Conservation (phyloP, 2,329 filamentous ascomycete genomes). For the Pyrenochaeta sp. region DNA sequence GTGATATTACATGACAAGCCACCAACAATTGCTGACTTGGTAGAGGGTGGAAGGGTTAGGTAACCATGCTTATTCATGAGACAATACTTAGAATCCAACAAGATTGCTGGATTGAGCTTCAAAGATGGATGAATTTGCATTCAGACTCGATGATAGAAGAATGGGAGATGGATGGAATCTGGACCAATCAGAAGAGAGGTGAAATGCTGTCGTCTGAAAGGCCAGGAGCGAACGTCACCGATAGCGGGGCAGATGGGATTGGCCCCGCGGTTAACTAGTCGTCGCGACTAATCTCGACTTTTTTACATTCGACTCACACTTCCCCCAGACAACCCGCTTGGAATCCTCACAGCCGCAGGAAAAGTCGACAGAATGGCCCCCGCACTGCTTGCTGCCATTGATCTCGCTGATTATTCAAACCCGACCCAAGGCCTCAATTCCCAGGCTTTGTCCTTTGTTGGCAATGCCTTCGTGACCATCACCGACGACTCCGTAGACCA, state of each 20-base stretch:
- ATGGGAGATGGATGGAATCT: too few species aligned
- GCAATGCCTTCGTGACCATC: constrained; percentile 63
- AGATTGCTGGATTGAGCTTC: too few species aligned
- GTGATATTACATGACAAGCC: too few species aligned
- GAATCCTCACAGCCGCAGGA: neutral
- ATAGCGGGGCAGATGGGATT: constrained; percentile 16
- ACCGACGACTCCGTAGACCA: constrained; percentile 57
- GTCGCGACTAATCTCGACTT: constrained; percentile 1
- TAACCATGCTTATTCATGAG: too few species aligned
- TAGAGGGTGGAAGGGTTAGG: too few species aligned
- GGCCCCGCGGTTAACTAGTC: constrained; percentile 19
- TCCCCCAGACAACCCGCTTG: constrained; percentile 1
- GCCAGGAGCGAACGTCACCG: constrained; percentile 11
- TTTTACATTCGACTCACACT: constrained; percentile 14
- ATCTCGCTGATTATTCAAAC: constrained; percentile 53
- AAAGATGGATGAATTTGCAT: too few species aligned
- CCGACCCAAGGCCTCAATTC: constrained; percentile 59
- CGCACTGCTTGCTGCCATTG: constrained; percentile 58
- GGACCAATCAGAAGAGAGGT: too few species aligned
- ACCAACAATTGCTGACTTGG: too few species aligned
- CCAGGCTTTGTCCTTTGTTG: constrained; percentile 63
- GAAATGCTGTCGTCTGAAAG: too few species aligned
- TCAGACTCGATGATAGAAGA: too few species aligned
- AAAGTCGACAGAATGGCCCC: constrained; percentile 48
- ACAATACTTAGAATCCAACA: too few species aligned